phyloP scores from a whole-genome alignment of 2,329 filamentous ascomycete species.

The Ophiostoma perfectum region DNA sequence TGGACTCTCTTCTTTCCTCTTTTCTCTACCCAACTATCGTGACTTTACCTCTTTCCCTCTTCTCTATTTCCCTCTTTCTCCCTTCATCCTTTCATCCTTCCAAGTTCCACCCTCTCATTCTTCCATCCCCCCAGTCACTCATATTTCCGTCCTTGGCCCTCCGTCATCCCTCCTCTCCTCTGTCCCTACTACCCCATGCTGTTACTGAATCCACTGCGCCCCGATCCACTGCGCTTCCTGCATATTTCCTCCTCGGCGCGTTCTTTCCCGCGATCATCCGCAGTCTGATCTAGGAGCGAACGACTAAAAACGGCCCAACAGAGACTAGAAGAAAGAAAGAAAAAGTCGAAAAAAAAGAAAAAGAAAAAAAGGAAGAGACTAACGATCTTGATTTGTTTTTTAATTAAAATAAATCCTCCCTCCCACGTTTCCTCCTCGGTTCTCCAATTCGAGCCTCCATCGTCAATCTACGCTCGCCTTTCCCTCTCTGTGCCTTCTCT shows the following conservation, averaged over 20 bases:
- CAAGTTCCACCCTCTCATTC: background rate
- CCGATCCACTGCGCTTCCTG: constrained; percentile 7
- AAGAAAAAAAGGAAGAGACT: background rate
- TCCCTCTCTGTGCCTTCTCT: background rate
- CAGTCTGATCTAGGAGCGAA: background rate
- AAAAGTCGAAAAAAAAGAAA: background rate
- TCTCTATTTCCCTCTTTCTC: background rate
- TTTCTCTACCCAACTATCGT: background rate
- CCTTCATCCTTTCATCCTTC: background rate
- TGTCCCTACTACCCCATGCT: background rate
- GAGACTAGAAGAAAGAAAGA: background rate
- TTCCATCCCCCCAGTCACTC: background rate
- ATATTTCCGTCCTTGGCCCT: background rate
- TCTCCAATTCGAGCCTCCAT: constrained; percentile 6
- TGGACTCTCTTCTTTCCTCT: background rate
- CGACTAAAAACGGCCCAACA: background rate
- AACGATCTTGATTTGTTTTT: background rate
- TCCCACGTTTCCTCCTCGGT: constrained; percentile 1
- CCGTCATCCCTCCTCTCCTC: background rate
- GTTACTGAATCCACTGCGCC: constrained; percentile 11
- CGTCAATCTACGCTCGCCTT: background rate
- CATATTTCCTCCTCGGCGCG: background rate
- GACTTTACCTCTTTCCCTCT: background rate
- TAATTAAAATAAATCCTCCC: background rate
- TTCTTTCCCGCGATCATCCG: constrained; percentile 10